phyloP scores from a whole-genome alignment of 2,329 filamentous ascomycete species.

The Rosellinia necatrix region DNA sequence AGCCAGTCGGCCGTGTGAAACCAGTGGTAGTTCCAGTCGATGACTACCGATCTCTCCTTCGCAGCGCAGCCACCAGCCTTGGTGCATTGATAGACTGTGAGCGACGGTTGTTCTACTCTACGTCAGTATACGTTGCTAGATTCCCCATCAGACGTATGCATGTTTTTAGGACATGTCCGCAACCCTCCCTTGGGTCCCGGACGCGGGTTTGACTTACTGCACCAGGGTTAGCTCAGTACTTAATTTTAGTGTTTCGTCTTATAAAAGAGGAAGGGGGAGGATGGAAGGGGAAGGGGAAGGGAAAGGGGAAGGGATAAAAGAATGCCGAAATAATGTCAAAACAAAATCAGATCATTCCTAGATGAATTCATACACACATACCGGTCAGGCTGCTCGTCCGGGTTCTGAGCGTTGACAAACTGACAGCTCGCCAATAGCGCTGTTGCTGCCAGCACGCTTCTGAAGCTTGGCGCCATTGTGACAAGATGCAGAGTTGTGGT shows the following conservation, averaged over 20 bases:
- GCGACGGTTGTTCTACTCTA: slow-evolving; percentile 47
- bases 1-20: slow-evolving; percentile 24
- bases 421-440: slow-evolving; percentile 21
- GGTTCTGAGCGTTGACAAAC: slow-evolving; percentile 24
- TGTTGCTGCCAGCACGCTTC: slow-evolving; percentile 17
- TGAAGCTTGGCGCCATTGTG: slow-evolving; percentile 24
- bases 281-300: neutral
- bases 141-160: neutral
- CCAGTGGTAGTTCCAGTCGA: slow-evolving; percentile 52
- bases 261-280: no score
- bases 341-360: neutral
- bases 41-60: slow-evolving; percentile 54
- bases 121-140: slow-evolving; percentile 1
- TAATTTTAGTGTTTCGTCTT: neutral
- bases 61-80: slow-evolving; percentile 51
- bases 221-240: slow-evolving; percentile 9
- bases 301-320: neutral
- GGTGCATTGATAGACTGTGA: slow-evolving; percentile 57
- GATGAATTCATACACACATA: slow-evolving; percentile 8
- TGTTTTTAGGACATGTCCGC: neutral
- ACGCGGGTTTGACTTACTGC: slow-evolving; percentile 15
- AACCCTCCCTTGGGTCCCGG: neutral
- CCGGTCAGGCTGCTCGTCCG: slow-evolving; percentile 26
- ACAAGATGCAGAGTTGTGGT: neutral
- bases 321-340: no score